A percentile compares a stretch with the other conserved stretches of the same genome.
These are phyloP conservation scores for Chaetomidium leptoderma DNA, from an alignment of 495 filamentous ascomycete species.

Conservation along the genomic window DNA sequence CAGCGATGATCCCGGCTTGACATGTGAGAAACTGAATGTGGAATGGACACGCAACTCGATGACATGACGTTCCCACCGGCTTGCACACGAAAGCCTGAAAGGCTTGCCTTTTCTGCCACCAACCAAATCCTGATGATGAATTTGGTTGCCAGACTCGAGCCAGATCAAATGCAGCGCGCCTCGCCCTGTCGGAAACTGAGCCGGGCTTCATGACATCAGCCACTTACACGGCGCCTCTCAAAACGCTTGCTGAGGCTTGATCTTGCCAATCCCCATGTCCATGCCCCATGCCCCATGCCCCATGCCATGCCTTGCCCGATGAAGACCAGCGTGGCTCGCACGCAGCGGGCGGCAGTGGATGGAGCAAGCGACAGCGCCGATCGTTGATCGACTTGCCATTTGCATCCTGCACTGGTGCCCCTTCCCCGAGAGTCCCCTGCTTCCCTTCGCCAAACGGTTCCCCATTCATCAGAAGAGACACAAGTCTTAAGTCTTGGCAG, in stretches of 20 bases:
- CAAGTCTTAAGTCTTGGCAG: background rate
- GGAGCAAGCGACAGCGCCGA: background rate
- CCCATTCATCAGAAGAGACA: background rate
- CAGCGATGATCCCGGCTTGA: background rate
- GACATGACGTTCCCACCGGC: background rate
- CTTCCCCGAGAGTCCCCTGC: conserved; percentile 5
- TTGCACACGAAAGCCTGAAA: background rate
- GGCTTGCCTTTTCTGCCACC: background rate
- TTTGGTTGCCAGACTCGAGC: background rate
- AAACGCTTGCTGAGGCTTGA: too few species aligned
- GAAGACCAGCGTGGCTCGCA: background rate
- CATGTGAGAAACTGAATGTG: too few species aligned
- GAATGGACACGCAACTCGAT: background rate
- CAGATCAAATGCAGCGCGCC: too few species aligned
- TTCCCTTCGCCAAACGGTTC: conserved; percentile 10
- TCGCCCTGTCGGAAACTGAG: background rate
- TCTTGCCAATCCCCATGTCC: too few species aligned
- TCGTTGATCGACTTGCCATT: conserved; percentile 2
- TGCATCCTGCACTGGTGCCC: conserved; percentile 1
- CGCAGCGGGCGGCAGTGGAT: background rate
- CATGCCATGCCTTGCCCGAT: background rate
- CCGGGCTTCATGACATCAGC: conserved; percentile 3
- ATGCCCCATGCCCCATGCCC: too few species aligned
- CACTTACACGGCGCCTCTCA: too few species aligned
- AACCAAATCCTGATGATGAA: background rate